Base-by-base conservation (phyloP, 2,329 filamentous ascomycete genomes). In the Cladophialophora immunda region DNA sequence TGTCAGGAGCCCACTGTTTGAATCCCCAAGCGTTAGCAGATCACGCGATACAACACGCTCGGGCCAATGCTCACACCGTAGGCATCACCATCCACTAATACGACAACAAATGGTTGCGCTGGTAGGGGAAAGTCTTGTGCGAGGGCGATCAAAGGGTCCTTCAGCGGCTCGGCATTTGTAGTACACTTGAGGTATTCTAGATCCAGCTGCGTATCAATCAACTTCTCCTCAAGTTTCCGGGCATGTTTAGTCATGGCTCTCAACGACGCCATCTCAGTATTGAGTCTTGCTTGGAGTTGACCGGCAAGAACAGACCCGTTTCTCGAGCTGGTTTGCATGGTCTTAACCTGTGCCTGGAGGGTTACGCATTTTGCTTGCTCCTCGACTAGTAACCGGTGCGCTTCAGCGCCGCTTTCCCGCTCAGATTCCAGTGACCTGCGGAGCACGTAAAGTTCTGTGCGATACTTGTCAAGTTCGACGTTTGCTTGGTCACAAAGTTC, bases 51-150 rank as follows among this genome's bases (percentile, higher is more conserved):
- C 22, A 50, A 25, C 19, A 27, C 11, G 55, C 3, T 4, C 27
- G 6, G 53, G 17, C 32, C 25, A 54, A 47, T 57, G 32, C 64
- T 57, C 56, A 70, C 70, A 34, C 19, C n/a, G 58, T 73, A 73
- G 4, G 71, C 69, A 64, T 73, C 71, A 3, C 71, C 71, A 50
- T 73, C 71, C 9, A 73, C 64, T 9, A 73, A 53, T 5, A 73
- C 71, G 22, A 73, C 68, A 36, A 73, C 71, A 60, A 73, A 73
- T 15, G 71, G 66, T 30, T 67, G 66, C 7, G 65, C 45, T 45
- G 62, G 61, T 8, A 68, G 59, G 34, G 65, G 66, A 61, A 59
- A n/a, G 17, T 69, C 59, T 17, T 50, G 32, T 22, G 60, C 36
- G 17, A 47, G 47, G 13, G 45, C 32, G 7, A 41, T 27, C 1